phyloP scores from a whole-genome alignment of 2,329 filamentous ascomycete genomes.

The Alternaria ventricosa region DNA sequence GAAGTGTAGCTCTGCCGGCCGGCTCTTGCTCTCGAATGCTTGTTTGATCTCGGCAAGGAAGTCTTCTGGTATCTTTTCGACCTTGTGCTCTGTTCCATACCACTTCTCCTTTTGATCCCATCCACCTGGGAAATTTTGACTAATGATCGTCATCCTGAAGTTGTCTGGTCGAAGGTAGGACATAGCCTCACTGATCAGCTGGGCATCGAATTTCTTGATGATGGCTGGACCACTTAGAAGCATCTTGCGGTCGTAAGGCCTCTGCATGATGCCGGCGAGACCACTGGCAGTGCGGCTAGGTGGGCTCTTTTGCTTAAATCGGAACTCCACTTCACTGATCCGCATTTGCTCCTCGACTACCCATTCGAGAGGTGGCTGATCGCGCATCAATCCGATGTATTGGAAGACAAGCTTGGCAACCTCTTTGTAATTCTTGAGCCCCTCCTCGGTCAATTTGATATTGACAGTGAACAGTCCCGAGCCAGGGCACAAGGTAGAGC shows the following conservation, averaged over 20 bases:
- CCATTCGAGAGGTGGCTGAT: constrained; percentile 85
- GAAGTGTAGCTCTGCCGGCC: constrained; percentile 77
- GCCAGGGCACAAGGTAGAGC: constrained; percentile 78
- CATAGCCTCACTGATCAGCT: constrained; percentile 76
- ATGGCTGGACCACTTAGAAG: constrained; percentile 80
- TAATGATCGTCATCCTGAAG: constrained; percentile 82
- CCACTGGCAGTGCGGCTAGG: constrained; percentile 88
- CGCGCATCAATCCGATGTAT: constrained; percentile 85
- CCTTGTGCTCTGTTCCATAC: constrained; percentile 95
- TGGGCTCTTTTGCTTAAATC: constrained; percentile 90
- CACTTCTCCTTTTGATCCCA: constrained; percentile 93
- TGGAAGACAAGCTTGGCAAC: constrained; percentile 86
- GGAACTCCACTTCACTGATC: constrained; percentile 91
- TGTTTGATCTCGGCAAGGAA: constrained; percentile 74
- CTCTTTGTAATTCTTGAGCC: constrained; percentile 80
- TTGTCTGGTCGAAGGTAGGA: constrained; percentile 83
- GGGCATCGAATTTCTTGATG: constrained; percentile 79
- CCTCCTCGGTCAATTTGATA: constrained; percentile 83
- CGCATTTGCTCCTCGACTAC: constrained; percentile 91
- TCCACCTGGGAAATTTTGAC: constrained; percentile 79
- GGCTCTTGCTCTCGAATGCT: constrained; percentile 66
- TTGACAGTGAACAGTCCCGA: constrained; percentile 81
- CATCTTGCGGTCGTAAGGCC: constrained; percentile 83
- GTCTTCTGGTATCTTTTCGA: constrained; percentile 77
- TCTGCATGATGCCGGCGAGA: constrained; percentile 88